Base-by-base conservation (phyloP, 1,284 basidiomycete species). In the Paramarasmius palmivorus region DNA sequence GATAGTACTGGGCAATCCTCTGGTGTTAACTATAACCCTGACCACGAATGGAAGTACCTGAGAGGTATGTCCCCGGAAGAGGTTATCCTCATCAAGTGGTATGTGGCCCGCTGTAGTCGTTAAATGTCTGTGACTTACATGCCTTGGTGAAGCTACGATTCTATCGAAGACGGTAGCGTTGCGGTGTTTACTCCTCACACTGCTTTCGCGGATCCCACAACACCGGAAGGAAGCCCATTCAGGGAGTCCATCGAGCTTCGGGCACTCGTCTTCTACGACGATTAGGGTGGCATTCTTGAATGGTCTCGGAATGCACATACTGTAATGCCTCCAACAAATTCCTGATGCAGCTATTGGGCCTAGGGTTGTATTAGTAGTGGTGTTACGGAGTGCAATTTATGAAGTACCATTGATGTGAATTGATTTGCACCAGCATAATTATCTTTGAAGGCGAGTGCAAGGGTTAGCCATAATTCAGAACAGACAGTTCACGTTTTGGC, bases 1-100 rank as follows among this genome's bases (percentile, higher is more conserved):
- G 44, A 46, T n/a, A 46, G 25, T 14, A 26, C 4, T 3, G 44
- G 44, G 4, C 12, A 46, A 17, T 29, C 25, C 8, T 46, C 17
- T 17, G 25, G 25, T 10, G 44, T 46, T 14, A 32, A n/a, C 3
- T 32, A 26, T 26, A 46, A 26, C 19, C 22, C 22, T 9, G 25
- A 46, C 12, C 25, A 46, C 25, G 14, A 26, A 19, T 46, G 44
- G 44, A 46, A 46, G 26, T 46, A 46, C 19, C n/a, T 26, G 25
- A 10, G 25, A 26, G 44, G 44, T 10, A n/a, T 46, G 6, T 29
- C 44, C 1, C 44, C 44, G 15, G 44, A 46, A 26, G 44, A 46
- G 9, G 3, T 46, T 29, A 26, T 46, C 9, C 25, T 46, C 12
- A 46, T 46, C 25, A 46, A 46, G 25, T 46, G 44, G 44, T 46